Conservation (phyloP, 495 filamentous ascomycete species). For the Tuber aestivum region DNA sequence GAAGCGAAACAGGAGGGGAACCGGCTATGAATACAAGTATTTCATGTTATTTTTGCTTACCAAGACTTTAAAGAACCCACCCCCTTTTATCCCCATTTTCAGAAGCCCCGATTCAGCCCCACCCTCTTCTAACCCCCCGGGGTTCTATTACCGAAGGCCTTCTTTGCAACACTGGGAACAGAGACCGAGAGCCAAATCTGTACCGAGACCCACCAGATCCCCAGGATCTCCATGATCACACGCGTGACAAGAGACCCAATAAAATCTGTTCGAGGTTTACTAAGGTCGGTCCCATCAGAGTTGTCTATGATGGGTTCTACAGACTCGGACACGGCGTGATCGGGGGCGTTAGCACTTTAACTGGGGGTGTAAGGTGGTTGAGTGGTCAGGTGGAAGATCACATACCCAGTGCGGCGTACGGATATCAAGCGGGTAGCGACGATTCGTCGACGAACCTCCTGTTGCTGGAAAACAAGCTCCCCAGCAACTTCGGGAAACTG, state of each 20-base stretch:
- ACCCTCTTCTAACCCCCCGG: too few species aligned
- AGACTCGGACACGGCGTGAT: slow-evolving; percentile 55
- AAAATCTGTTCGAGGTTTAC: slow-evolving; percentile 47
- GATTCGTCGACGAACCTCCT: neutral
- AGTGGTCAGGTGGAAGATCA: slow-evolving; percentile 29
- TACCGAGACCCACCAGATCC: slow-evolving; percentile 57
- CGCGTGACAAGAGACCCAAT: slow-evolving; percentile 43
- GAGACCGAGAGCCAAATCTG: too few species aligned
- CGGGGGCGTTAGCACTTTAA: too few species aligned
- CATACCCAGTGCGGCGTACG: slow-evolving; percentile 27
- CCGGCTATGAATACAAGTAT: too few species aligned
- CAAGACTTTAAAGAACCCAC: too few species aligned
- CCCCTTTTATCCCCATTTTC: too few species aligned
- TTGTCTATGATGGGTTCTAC: slow-evolving; percentile 54
- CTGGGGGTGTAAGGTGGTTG: slow-evolving; percentile 30
- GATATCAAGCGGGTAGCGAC: slow-evolving; percentile 25
- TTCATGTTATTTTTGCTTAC: too few species aligned
- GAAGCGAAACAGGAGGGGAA: too few species aligned
- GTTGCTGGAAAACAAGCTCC: neutral
- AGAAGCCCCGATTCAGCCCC: too few species aligned
- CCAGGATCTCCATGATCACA: slow-evolving; percentile 19
- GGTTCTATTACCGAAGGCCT: too few species aligned
- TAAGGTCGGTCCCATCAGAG: slow-evolving; percentile 41
- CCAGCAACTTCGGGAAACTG: neutral
- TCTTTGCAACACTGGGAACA: too few species aligned